Percentiles rank a stretch among this genome's conserved stretches.
Conservation (phyloP, 306 rosid species). For the Trifolium repens region DNA sequence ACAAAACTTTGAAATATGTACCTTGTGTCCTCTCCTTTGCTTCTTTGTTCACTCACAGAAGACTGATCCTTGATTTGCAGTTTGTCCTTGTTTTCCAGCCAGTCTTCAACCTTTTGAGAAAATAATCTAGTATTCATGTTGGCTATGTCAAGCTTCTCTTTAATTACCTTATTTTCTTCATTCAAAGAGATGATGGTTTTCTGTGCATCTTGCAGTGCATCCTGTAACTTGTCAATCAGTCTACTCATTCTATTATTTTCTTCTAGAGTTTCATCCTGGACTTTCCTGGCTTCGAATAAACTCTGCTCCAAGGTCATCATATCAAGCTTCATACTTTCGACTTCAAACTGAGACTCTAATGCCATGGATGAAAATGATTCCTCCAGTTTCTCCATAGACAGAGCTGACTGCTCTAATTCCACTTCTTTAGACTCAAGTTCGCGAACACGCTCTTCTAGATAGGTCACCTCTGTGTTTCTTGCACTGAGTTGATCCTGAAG, state of each 20-base stretch:
- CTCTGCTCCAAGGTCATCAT: conserved; percentile 75
- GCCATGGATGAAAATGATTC: conserved; percentile 70
- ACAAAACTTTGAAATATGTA: conserved; percentile 40
- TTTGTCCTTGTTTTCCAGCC: conserved; percentile 57
- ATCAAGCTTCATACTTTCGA: conserved; percentile 88
- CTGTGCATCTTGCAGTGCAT: conserved; percentile 55
- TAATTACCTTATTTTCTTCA: conserved; percentile 66
- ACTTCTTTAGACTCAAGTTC: conserved; percentile 62
- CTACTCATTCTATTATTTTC: conserved; percentile 58
- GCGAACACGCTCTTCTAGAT: conserved; percentile 57
- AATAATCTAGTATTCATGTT: conserved; percentile 52
- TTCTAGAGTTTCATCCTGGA: conserved; percentile 66
- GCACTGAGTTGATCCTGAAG: conserved; percentile 78
- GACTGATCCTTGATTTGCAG: conserved; percentile 37
- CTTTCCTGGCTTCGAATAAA: conserved; percentile 65
- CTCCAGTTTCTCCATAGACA: conserved; percentile 67
- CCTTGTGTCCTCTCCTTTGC: conserved; percentile 57
- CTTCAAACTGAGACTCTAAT: conserved; percentile 89
- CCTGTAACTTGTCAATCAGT: conserved; percentile 61
- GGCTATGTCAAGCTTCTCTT: conserved; percentile 55
- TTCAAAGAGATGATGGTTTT: conserved; percentile 46
- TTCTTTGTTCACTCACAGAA: conserved; percentile 40
- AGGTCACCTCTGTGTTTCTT: conserved; percentile 65
- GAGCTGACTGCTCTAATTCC: conserved; percentile 61
- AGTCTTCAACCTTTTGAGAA: conserved; percentile 64